Conservation (phyloP, 208 protist species). For the Ichthyophonus hoferi region DNA sequence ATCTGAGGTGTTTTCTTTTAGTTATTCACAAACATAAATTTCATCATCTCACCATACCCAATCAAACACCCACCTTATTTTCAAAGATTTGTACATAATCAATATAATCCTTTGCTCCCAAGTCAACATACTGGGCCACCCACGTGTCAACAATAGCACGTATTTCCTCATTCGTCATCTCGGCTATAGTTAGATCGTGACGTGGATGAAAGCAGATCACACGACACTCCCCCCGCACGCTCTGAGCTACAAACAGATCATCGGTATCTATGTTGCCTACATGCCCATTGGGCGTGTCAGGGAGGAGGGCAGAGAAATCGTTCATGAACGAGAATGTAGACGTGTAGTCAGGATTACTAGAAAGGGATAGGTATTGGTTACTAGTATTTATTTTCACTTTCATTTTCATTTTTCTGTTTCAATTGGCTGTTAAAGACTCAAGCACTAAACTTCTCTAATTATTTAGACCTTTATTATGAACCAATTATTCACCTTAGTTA, state of each 20-base stretch:
- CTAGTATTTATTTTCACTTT: no score
- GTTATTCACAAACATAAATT: no score
- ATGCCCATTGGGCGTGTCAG: not conserved
- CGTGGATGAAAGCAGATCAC: slow-evolving; percentile 59
- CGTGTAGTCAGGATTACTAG: slow-evolving; percentile 33
- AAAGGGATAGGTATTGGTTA: no score
- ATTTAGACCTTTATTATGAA: no score
- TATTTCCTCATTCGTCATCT: slow-evolving; percentile 47
- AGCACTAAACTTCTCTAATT: no score
- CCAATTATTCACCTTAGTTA: no score
- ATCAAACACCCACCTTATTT: slow-evolving; percentile 52
- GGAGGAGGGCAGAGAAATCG: slow-evolving; percentile 47
- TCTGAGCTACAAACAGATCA: slow-evolving; percentile 11
- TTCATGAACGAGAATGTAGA: slow-evolving; percentile 53
- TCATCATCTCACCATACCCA: no score
- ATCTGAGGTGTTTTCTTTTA: no score
- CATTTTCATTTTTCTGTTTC: no score
- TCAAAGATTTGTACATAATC: slow-evolving; percentile 57
- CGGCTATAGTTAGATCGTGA: slow-evolving; percentile 45
- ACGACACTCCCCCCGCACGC: slow-evolving; percentile 38
- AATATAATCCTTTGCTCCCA: slow-evolving; percentile 16
- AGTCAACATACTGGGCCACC: slow-evolving; percentile 32
- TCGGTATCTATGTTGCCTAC: not conserved
- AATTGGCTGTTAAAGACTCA: no score
- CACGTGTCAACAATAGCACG: slow-evolving; percentile 41